These are phyloP conservation scores for Chytridium lagenaria DNA, from an alignment of 371 early-diverging fungal genomes.

Conservation along the genomic window DNA sequence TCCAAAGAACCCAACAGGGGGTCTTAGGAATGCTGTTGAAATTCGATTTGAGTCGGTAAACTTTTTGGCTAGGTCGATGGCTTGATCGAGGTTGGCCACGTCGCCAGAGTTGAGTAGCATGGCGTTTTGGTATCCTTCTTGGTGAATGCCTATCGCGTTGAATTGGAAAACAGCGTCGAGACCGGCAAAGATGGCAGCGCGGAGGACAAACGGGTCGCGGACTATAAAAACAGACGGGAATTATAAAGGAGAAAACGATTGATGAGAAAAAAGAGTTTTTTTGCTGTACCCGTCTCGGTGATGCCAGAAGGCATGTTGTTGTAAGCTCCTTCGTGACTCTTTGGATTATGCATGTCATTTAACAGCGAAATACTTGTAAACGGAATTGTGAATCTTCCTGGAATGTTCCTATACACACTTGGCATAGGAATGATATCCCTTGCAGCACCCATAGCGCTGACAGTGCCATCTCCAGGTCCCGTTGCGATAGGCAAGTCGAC, in stretches of 20 bases:
- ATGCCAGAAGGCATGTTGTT: slow-evolving; percentile 8
- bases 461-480: slow-evolving; percentile 9
- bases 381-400: slow-evolving; percentile 3
- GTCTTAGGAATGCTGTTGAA: neutral
- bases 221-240: too few species aligned
- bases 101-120: slow-evolving; percentile 12
- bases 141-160: neutral
- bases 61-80: slow-evolving; percentile 1
- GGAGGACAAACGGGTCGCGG: slow-evolving; percentile 13
- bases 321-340: slow-evolving; percentile 8
- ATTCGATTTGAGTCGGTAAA: neutral
- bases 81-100: slow-evolving; percentile 11
- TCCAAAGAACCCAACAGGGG: slow-evolving; percentile 14
- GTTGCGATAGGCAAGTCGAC: slow-evolving; percentile 7
- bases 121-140: slow-evolving; percentile 19
- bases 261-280: neutral
- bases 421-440: slow-evolving; percentile 13
- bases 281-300: slow-evolving; percentile 4
- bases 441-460: neutral
- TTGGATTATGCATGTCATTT: slow-evolving; percentile 11
- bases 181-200: slow-evolving; percentile 15
- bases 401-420: slow-evolving; percentile 15
- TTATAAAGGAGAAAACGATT: neutral
- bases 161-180: slow-evolving; percentile 18
- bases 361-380: neutral